phyloP scores from a whole-genome alignment of 2,329 filamentous ascomycete species.

The Paramyrothecium sp. region DNA sequence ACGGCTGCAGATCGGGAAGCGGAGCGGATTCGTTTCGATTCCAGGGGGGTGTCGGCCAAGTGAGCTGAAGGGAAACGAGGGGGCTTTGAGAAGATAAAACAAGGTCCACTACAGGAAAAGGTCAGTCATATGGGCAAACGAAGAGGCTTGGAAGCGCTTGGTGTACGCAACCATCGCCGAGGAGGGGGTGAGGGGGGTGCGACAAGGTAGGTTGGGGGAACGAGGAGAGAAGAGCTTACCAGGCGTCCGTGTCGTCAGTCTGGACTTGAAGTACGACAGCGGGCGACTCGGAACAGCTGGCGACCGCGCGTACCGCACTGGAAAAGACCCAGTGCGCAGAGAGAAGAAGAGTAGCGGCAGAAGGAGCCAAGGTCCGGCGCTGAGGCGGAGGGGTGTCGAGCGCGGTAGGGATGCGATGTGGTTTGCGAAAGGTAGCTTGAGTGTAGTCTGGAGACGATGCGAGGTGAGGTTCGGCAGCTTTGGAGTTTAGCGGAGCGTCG shows the following conservation, averaged over 20 bases:
- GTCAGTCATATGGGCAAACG: constrained; percentile 4
- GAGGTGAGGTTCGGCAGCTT: background rate
- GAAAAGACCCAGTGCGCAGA: constrained; percentile 12
- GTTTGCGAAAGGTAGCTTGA: background rate
- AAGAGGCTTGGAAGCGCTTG: background rate
- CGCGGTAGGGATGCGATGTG: background rate
- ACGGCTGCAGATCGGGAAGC: constrained; percentile 17
- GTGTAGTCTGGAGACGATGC: background rate
- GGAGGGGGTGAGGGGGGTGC: constrained; percentile 5
- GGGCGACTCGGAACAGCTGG: constrained; percentile 17
- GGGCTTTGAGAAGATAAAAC: background rate
- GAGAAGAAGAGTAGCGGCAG: constrained; percentile 8
- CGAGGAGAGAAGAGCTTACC: constrained; percentile 11
- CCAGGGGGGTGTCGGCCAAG: background rate
- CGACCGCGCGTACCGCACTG: constrained; percentile 30
- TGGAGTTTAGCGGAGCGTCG: background rate
- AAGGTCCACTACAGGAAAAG: constrained; percentile 2
- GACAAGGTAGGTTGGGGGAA: constrained; percentile 3
- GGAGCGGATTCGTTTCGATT: background rate
- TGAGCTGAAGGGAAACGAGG: background rate
- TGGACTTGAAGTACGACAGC: constrained; percentile 11
- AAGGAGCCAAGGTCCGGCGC: background rate
- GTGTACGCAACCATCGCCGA: background rate
- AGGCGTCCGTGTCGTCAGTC: constrained; percentile 8
- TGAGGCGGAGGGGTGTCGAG: background rate